phyloP scores from a whole-genome alignment of 1,139 yeast species.

The Debaryomyces singareniensis region DNA sequence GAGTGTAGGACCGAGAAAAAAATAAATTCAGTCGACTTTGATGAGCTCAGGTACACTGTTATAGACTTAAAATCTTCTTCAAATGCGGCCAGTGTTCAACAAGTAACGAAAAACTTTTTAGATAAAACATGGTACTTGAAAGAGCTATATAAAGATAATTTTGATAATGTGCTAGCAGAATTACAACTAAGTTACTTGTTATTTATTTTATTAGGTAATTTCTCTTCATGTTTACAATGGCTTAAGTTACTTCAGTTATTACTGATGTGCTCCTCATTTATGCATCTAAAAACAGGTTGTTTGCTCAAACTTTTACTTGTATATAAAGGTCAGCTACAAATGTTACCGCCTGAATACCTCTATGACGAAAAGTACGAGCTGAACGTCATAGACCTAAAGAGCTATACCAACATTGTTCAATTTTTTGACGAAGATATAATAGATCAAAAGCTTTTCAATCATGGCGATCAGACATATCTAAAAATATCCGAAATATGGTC shows the following conservation, averaged over 20 bases:
- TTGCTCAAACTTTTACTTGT: conserved; percentile 10
- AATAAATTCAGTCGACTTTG: conserved; percentile 4
- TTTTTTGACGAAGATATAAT: conserved; percentile 15
- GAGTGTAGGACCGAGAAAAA: conserved; percentile 8
- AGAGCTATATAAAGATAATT: conserved; percentile 15
- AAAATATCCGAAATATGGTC: conserved; percentile 12
- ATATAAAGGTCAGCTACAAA: conserved; percentile 14
- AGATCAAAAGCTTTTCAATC: conserved; percentile 7
- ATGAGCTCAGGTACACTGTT: conserved; percentile 19
- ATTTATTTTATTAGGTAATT: conserved; percentile 22
- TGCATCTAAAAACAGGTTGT: conserved; percentile 9
- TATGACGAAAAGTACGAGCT: conserved; percentile 11
- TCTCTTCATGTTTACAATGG: conserved; percentile 29
- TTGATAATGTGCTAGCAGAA: conserved; percentile 18
- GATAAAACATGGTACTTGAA: conserved; percentile 26
- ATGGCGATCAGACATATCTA: neutral
- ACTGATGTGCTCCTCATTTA: conserved; percentile 16
- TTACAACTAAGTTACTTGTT: conserved; percentile 19
- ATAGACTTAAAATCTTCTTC: conserved; percentile 13
- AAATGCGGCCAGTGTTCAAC: conserved; percentile 4
- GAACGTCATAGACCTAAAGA: conserved; percentile 13
- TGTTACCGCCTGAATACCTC: conserved; percentile 20
- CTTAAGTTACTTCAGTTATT: conserved; percentile 15
- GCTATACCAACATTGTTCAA: conserved; percentile 14
- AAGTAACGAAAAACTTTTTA: conserved; percentile 15